Evolutionary conservation across 176 grass and related monocot genomes (phyloP).

Genomic region (Oryza glumipatula): DNA sequence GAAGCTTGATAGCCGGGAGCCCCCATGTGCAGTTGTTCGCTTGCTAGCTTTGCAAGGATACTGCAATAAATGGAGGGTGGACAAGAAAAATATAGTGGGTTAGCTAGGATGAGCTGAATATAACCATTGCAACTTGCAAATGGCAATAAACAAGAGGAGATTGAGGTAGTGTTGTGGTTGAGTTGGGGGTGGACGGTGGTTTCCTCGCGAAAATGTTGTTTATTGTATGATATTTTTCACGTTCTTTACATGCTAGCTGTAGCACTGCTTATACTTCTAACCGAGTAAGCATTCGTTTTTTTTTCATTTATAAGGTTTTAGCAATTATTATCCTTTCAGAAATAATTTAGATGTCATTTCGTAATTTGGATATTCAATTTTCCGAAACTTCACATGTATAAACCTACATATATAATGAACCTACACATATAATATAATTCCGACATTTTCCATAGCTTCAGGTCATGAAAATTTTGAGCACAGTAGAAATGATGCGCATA

Average conservation of each 20-base stretch:
- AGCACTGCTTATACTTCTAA: neutral
- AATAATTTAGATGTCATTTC: no score
- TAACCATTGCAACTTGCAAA: neutral
- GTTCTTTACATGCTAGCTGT: neutral
- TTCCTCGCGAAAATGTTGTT: neutral
- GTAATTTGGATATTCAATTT: no score
- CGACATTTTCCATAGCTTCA: no score
- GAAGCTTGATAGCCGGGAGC: conserved; percentile 43
- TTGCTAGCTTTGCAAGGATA: neutral
- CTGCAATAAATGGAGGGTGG: neutral
- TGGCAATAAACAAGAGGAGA: conserved; percentile 32
- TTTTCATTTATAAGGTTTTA: no score
- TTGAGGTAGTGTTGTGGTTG: conserved; percentile 41
- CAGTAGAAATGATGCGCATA: no score
- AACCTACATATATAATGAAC: no score
- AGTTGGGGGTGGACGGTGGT: conserved; percentile 35
- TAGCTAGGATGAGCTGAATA: conserved; percentile 43
- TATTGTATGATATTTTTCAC: conserved; percentile 30
- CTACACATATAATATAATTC: no score
- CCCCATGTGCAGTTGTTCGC: conserved; percentile 69
- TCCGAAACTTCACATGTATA: no score
- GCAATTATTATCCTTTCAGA: no score
- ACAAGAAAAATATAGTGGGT: conserved; percentile 17
- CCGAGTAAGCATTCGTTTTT: no score
- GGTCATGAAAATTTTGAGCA: no score